Percentiles rank a stretch among this genome's conserved stretches.
Conservation (phyloP, 2,329 filamentous ascomycete species). For the Capronia americana region DNA sequence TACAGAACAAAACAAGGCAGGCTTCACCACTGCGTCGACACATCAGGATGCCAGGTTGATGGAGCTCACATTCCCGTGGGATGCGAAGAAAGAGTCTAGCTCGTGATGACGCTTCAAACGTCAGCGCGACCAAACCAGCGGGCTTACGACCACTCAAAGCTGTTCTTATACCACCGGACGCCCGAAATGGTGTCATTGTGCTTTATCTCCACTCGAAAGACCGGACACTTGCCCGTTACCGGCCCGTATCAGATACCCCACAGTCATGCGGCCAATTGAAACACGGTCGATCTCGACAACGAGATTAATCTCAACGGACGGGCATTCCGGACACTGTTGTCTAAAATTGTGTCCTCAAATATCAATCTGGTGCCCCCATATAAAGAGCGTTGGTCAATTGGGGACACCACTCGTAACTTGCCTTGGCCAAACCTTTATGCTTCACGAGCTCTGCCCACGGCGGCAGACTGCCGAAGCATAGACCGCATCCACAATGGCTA, state of each 20-base stretch:
- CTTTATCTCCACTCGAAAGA: not conserved
- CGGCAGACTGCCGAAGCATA: not conserved
- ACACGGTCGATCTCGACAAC: not conserved
- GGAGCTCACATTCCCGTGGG: not conserved
- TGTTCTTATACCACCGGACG: not conserved
- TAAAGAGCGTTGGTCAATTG: not conserved
- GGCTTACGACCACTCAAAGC: too few species aligned
- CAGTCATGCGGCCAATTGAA: not conserved
- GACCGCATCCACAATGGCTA: not conserved
- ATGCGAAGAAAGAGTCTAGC: not conserved
- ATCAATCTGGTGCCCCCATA: not conserved
- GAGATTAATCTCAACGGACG: not conserved
- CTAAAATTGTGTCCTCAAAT: not conserved
- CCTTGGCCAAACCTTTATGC: not conserved
- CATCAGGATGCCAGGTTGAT: not conserved
- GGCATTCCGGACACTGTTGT: not conserved
- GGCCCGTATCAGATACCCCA: not conserved
- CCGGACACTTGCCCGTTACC: constrained; percentile 3
- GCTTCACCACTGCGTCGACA: not conserved
- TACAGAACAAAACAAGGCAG: not conserved
- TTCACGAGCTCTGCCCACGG: not conserved
- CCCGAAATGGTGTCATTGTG: not conserved
- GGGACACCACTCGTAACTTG: not conserved
- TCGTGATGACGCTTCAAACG: constrained; percentile 9
- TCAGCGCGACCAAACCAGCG: not conserved